Percentiles rank a stretch among this genome's conserved stretches.
These are phyloP conservation scores for Platanthera zijinensis DNA, from an alignment of 106 monocot species.

Conservation along the genomic window DNA sequence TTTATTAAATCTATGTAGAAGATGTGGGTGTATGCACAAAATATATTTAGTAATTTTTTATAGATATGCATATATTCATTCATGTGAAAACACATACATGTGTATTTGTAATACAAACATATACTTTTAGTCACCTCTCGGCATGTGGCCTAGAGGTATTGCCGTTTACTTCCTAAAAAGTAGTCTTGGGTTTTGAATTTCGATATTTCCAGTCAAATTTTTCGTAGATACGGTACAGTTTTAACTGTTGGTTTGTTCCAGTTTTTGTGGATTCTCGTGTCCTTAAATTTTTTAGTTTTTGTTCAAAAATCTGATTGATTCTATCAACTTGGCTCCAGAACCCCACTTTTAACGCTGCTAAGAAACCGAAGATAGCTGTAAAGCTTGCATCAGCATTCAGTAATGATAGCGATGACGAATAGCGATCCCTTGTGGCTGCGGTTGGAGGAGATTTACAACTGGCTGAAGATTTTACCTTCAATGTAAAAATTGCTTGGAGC, in stretches of 20 bases:
- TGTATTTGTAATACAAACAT: too few species aligned
- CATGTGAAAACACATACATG: too few species aligned
- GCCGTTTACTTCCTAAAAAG: too few species aligned
- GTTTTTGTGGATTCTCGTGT: background rate
- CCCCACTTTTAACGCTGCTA: slow-evolving; percentile 13
- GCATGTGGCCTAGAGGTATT: too few species aligned
- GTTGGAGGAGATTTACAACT: background rate
- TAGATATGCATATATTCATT: too few species aligned
- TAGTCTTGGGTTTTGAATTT: too few species aligned
- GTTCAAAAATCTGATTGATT: background rate
- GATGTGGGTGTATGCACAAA: too few species aligned
- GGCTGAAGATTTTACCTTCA: background rate
- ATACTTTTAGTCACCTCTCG: too few species aligned
- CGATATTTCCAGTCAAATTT: background rate
- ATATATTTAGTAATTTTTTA: too few species aligned
- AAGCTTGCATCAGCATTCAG: slow-evolving; percentile 63
- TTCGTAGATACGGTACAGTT: background rate
- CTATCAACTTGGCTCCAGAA: slow-evolving; percentile 14
- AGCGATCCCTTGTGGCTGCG: slow-evolving; percentile 8
- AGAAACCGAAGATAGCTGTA: slow-evolving; percentile 52
- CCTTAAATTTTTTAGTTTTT: background rate
- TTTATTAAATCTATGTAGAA: too few species aligned
- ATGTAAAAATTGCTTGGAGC: background rate
- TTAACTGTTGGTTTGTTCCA: background rate
- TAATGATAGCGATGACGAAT: slow-evolving; percentile 65